Evolutionary conservation across 176 grass and related monocot genomes (phyloP).

Genomic region (Oryza glaberrima): DNA sequence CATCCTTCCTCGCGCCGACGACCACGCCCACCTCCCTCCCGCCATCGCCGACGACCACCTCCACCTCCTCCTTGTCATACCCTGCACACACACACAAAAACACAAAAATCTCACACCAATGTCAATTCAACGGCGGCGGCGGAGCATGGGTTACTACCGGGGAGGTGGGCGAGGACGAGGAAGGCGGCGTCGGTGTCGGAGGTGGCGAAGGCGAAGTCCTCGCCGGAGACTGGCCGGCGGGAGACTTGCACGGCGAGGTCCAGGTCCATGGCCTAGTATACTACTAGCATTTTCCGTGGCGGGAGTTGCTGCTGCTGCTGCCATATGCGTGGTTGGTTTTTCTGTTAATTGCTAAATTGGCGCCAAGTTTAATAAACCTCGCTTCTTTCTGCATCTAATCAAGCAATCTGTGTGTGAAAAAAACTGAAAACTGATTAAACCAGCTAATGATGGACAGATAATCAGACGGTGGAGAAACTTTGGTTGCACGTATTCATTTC

Average conservation of each 20-base stretch:
- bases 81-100: conserved; percentile 35
- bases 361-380: neutral
- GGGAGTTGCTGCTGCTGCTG: neutral
- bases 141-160: conserved; percentile 49
- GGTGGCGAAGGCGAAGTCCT: conserved; percentile 62
- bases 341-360: conserved; percentile 14
- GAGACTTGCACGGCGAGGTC: conserved; percentile 59
- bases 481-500: conserved; percentile 29
- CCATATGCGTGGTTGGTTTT: conserved; percentile 8
- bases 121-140: neutral
- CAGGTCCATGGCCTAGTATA: conserved; percentile 59
- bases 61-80: conserved; percentile 68
- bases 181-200: conserved; percentile 68
- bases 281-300: neutral
- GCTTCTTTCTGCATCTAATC: neutral
- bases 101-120: neutral
- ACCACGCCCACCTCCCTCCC: conserved; percentile 56
- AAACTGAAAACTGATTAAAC: neutral
- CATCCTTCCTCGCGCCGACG: conserved; percentile 49
- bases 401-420: neutral
- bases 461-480: neutral
- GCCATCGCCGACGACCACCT: conserved; percentile 49
- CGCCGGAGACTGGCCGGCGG: conserved; percentile 26
- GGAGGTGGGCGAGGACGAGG: conserved; percentile 74
- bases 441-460: conserved; percentile 8